A percentile compares a stretch with the other conserved stretches of the same genome.
Conservation (phyloP, 2,329 filamentous ascomycete genomes). For the Ophidiomyces ophidiicola region DNA sequence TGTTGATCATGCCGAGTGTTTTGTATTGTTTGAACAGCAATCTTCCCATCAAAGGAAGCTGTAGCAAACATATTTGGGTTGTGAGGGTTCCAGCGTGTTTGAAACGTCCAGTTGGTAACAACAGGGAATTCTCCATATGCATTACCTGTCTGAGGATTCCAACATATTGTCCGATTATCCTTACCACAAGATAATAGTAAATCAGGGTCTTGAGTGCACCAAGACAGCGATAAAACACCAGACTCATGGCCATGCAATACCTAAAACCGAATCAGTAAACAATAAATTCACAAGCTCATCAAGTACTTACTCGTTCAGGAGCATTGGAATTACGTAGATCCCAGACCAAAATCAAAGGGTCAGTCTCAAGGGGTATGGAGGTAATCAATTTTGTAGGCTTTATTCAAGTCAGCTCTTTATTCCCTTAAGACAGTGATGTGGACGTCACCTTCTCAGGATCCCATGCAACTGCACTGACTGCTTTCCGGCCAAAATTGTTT, state of each 20-base stretch:
- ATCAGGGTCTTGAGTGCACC: slow-evolving; percentile 84
- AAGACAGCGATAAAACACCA: slow-evolving; percentile 84
- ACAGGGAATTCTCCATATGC: slow-evolving; percentile 85
- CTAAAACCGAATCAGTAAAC: slow-evolving; percentile 30
- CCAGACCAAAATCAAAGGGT: slow-evolving; percentile 83
- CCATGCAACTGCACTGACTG: slow-evolving; percentile 93
- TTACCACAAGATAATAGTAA: slow-evolving; percentile 88
- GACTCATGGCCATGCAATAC: slow-evolving; percentile 86
- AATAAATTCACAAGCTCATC: neutral
- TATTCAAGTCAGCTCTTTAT: slow-evolving; percentile 1
- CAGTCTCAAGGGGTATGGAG: slow-evolving; percentile 76
- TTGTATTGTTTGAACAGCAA: slow-evolving; percentile 83
- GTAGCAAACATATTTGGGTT: slow-evolving; percentile 89
- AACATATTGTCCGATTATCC: slow-evolving; percentile 87
- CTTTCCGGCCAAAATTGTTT: slow-evolving; percentile 77
- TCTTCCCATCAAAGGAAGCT: slow-evolving; percentile 94
- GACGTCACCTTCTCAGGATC: slow-evolving; percentile 67
- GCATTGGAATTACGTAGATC: slow-evolving; percentile 92
- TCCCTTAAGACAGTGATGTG: neutral
- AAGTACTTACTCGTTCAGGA: slow-evolving; percentile 50
- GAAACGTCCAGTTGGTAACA: slow-evolving; percentile 98
- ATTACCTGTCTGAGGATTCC: slow-evolving; percentile 89
- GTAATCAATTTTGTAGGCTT: slow-evolving; percentile 82
- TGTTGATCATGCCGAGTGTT: slow-evolving; percentile 72
- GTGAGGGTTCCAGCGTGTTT: slow-evolving; percentile 83